phyloP scores from a whole-genome alignment of 208 protist species.

The Trypanosoma grayi region DNA sequence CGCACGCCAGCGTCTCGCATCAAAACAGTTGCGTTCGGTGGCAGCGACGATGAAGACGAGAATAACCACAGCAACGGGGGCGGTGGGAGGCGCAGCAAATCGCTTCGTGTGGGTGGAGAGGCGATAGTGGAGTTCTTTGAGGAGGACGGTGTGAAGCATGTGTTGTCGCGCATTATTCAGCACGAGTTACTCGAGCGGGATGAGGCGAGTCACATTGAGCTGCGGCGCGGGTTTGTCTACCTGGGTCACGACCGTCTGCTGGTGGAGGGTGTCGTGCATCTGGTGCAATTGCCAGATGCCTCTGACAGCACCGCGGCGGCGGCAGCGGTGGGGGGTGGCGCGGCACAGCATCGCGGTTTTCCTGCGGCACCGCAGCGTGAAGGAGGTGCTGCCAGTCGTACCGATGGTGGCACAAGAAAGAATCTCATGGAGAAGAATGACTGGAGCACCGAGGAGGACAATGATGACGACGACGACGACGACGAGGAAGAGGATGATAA shows the following conservation, averaged over 20 bases:
- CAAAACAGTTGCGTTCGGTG: conserved; percentile 10
- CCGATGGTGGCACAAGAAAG: background rate
- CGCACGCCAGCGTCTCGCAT: conserved; percentile 16
- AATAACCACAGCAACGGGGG: background rate
- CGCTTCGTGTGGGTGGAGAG: conserved; percentile 8
- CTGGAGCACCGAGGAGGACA: too few relatives aligned
- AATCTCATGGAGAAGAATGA: background rate
- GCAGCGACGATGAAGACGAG: background rate
- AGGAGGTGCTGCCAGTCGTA: too few relatives aligned
- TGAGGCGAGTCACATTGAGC: conserved; percentile 28
- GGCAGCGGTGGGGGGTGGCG: background rate
- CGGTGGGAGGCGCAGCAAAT: background rate
- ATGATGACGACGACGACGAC: background rate
- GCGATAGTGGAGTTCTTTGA: conserved; percentile 23
- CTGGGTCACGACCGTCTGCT: conserved; percentile 45
- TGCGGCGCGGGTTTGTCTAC: conserved; percentile 50
- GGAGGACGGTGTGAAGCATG: conserved; percentile 16
- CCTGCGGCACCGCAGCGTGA: background rate
- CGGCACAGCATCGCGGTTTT: too few relatives aligned
- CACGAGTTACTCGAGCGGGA: conserved; percentile 25
- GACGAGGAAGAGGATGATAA: conserved; percentile 4
- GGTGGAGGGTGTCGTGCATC: conserved; percentile 45
- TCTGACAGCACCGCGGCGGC: background rate
- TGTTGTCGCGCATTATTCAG: conserved; percentile 27
- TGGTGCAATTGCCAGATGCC: background rate